A percentile compares a stretch with the other conserved stretches of the same genome.
These are phyloP conservation scores for Tetradesmus obliquus DNA, from an alignment of 139 green algal genomes.

Conservation along the genomic window DNA sequence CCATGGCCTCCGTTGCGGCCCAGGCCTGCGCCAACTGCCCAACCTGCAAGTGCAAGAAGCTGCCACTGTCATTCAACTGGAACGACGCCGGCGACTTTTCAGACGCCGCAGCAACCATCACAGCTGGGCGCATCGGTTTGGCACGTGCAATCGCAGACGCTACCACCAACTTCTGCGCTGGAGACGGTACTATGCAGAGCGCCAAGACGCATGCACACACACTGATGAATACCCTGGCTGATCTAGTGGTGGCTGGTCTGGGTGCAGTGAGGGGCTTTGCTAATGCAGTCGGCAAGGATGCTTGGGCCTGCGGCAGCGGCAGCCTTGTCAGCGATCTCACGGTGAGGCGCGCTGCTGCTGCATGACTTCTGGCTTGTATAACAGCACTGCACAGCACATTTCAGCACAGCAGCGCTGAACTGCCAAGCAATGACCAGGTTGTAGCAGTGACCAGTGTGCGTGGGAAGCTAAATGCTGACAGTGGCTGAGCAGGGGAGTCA, in stretches of 20 bases:
- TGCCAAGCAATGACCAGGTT: neutral
- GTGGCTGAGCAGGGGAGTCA: too few relatives aligned
- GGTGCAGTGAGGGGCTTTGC: slow-evolving; percentile 29
- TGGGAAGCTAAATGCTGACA: too few relatives aligned
- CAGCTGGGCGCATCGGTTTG: slow-evolving; percentile 16
- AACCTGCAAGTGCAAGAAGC: slow-evolving; percentile 44
- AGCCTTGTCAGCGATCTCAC: neutral
- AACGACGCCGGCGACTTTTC: slow-evolving; percentile 42
- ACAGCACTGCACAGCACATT: neutral
- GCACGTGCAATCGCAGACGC: slow-evolving; percentile 23
- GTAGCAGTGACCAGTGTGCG: too few relatives aligned
- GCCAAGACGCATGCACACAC: slow-evolving; percentile 7
- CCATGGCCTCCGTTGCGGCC: slow-evolving; percentile 28
- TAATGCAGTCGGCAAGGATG: neutral
- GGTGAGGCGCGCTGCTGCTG: neutral
- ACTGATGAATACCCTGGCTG: slow-evolving; percentile 19
- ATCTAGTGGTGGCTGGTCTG: slow-evolving; percentile 17
- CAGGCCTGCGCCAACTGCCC: slow-evolving; percentile 42
- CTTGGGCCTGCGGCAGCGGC: slow-evolving; percentile 30
- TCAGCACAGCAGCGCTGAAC: neutral
- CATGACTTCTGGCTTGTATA: neutral
- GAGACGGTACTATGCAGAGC: slow-evolving; percentile 20
- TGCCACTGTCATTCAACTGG: slow-evolving; percentile 27
- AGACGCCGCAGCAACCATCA: slow-evolving; percentile 29
- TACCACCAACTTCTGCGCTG: slow-evolving; percentile 30